phyloP scores from a whole-genome alignment of 139 green algal genomes.

The Choricystis sp. region DNA sequence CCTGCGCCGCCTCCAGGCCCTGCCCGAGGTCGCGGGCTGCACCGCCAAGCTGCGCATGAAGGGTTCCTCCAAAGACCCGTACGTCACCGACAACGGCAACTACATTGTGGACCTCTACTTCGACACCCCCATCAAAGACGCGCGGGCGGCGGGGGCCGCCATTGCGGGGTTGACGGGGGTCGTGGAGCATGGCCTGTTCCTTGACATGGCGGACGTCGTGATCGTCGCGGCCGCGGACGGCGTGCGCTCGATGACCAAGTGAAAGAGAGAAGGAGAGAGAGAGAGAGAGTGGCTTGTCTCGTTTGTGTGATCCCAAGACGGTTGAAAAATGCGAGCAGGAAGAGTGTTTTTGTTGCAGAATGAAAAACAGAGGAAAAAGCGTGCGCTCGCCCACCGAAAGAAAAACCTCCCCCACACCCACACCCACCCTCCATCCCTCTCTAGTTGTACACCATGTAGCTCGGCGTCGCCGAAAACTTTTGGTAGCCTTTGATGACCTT shows the following conservation, averaged over 20 bases:
- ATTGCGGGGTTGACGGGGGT: slow-evolving; percentile 78
- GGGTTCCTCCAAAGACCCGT: slow-evolving; percentile 55
- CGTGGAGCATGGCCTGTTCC: slow-evolving; percentile 97
- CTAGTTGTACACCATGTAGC: slow-evolving; percentile 73
- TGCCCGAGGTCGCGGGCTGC: slow-evolving; percentile 60
- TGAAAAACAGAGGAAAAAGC: slow-evolving; percentile 2
- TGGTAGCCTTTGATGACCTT: slow-evolving; percentile 98
- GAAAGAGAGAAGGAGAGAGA: background rate
- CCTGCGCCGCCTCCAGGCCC: slow-evolving; percentile 29
- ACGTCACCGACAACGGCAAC: slow-evolving; percentile 98
- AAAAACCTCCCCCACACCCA: background rate
- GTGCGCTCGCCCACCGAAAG: too few species aligned
- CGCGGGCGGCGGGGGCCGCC: slow-evolving; percentile 50
- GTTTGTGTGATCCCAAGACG: background rate
- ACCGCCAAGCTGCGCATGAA: slow-evolving; percentile 78
- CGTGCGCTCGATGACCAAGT: slow-evolving; percentile 24
- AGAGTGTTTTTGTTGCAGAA: slow-evolving; percentile 1
- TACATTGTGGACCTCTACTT: slow-evolving; percentile 99
- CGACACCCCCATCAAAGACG: slow-evolving; percentile 26
- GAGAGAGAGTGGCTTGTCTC: too few species aligned
- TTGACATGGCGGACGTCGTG: slow-evolving; percentile 86
- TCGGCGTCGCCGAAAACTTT: slow-evolving; percentile 95
- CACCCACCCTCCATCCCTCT: background rate
- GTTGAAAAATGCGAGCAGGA: background rate
- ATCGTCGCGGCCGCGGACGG: slow-evolving; percentile 82